phyloP scores from a whole-genome alignment of 805 yeast species.

The Starmerella lactis-condensi region DNA sequence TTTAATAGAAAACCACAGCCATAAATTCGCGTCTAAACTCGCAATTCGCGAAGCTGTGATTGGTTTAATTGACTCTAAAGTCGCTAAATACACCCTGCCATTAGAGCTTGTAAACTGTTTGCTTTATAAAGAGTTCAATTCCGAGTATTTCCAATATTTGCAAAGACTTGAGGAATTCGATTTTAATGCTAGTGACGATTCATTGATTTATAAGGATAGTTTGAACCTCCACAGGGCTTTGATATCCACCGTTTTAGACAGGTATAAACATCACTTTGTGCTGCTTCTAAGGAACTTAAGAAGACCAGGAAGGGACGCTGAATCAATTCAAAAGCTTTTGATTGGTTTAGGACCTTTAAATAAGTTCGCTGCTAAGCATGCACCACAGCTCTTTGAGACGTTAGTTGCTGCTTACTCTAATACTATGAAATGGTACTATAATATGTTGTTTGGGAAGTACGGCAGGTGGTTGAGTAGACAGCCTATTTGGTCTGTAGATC shows the following conservation, averaged over 20 bases:
- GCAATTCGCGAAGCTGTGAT: constrained; percentile 32
- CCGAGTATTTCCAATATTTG: constrained; percentile 34
- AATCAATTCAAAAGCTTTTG: constrained; percentile 49
- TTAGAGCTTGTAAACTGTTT: constrained; percentile 48
- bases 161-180: not conserved
- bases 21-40: constrained; percentile 31
- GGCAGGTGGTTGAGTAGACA: constrained; percentile 16
- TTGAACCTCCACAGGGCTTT: constrained; percentile 25
- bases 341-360: constrained; percentile 44
- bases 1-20: constrained; percentile 36
- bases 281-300: constrained; percentile 49
- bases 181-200: not conserved
- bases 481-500: constrained; percentile 6
- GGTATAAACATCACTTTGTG: constrained; percentile 54
- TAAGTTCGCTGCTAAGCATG: constrained; percentile 35
- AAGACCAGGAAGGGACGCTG: constrained; percentile 48
- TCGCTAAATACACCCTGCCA: constrained; percentile 56
- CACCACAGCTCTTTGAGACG: constrained; percentile 49
- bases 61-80: constrained; percentile 47
- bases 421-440: constrained; percentile 90
- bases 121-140: constrained; percentile 34
- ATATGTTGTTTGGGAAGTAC: constrained; percentile 41
- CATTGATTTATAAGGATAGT: constrained; percentile 6
- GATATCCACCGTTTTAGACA: constrained; percentile 46
- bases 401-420: constrained; percentile 61